Conservation (phyloP, 1,284 basidiomycete genomes). For the Boletus smithii region DNA sequence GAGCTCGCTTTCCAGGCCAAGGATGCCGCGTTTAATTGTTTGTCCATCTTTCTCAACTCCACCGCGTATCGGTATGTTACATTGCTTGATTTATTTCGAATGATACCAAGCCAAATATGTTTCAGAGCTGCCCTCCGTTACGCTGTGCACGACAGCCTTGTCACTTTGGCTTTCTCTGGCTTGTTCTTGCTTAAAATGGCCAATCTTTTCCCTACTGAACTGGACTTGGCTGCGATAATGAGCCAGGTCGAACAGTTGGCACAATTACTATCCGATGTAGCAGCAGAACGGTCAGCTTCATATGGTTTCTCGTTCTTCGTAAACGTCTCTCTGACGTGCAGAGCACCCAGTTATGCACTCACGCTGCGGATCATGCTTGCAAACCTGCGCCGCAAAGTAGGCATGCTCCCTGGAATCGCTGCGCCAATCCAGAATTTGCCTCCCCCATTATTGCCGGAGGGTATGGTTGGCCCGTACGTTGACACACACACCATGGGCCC, state of each 20-base stretch:
- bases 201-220: conserved; percentile 76
- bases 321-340: conserved; percentile 9
- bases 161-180: conserved; percentile 88
- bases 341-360: conserved; percentile 66
- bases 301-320: not conserved
- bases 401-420: conserved; percentile 54
- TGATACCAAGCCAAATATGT: conserved; percentile 2
- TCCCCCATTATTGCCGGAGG: conserved; percentile 50
- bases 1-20: conserved; percentile 94
- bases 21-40: conserved; percentile 82
- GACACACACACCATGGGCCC: conserved; percentile 47
- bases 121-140: conserved; percentile 77
- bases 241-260: conserved; percentile 82
- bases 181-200: conserved; percentile 92
- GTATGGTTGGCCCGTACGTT: conserved; percentile 52
- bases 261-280: conserved; percentile 78
- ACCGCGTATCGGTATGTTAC: conserved; percentile 64
- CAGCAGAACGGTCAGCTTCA: conserved; percentile 69
- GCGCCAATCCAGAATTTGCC: conserved; percentile 49
- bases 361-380: conserved; percentile 89
- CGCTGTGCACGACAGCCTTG: conserved; percentile 90
- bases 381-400: conserved; percentile 82
- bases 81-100: conserved; percentile 1
- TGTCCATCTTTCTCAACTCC: conserved; percentile 77
- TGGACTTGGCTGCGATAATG: conserved; percentile 72